phyloP scores from a whole-genome alignment of 2,329 filamentous ascomycete genomes.

The Pseudodiploospora longispora region DNA sequence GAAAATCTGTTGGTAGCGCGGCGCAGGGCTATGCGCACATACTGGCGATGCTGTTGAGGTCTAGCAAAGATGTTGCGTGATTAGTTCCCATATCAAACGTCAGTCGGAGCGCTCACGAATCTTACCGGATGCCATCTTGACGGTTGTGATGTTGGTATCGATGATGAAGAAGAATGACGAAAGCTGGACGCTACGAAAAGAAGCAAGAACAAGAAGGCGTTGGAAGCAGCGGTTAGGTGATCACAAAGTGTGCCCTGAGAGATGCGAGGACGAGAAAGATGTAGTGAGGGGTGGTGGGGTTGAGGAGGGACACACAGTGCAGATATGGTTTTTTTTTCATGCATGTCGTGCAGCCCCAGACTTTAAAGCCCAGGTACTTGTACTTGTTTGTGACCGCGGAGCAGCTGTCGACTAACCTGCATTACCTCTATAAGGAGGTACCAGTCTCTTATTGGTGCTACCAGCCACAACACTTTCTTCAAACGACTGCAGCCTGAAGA shows the following conservation, averaged over 20 bases:
- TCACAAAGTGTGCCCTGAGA: constrained; percentile 26
- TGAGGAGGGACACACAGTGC: constrained; percentile 22
- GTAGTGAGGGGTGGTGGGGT: constrained; percentile 24
- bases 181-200: not conserved
- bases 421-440: too few species aligned
- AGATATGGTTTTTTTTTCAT: constrained; percentile 17
- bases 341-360: constrained; percentile 9
- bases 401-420: too few species aligned
- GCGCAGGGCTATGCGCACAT: constrained; percentile 18
- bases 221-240: constrained; percentile 16
- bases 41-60: constrained; percentile 41
- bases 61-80: constrained; percentile 16
- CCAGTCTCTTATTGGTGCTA: too few species aligned
- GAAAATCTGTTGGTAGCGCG: constrained; percentile 1
- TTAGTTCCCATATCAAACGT: constrained; percentile 13
- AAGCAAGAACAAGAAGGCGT: not conserved
- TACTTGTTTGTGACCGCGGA: too few species aligned
- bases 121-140: constrained; percentile 28
- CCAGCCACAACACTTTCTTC: too few species aligned
- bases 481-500: too few species aligned
- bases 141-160: constrained; percentile 4
- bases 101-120: constrained; percentile 6
- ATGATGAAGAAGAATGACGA: not conserved
- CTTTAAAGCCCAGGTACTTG: too few species aligned
- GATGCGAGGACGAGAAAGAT: constrained; percentile 13